Conservation (phyloP, 768 basidiomycete genomes). For the Strobilomyces confusus region DNA sequence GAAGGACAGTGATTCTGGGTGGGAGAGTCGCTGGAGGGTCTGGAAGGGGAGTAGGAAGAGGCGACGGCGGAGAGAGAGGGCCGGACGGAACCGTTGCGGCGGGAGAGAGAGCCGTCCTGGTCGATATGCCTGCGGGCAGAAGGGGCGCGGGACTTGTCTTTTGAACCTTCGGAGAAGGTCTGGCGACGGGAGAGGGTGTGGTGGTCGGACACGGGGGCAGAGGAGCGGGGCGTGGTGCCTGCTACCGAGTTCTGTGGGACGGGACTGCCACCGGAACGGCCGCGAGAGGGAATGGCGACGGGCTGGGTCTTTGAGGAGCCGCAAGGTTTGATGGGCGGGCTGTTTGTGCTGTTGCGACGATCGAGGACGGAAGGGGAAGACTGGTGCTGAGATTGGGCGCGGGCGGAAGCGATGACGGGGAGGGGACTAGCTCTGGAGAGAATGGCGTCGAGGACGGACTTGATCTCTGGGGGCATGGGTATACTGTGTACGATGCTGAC, state of each 20-base stretch:
- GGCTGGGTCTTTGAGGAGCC: constrained; percentile 33
- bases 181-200: constrained; percentile 45
- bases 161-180: constrained; percentile 45
- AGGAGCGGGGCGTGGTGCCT: constrained; percentile 30
- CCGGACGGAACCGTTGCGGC: constrained; percentile 46
- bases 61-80: constrained; percentile 42
- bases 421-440: constrained; percentile 37
- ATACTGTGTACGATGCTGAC: constrained; percentile 73
- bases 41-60: constrained; percentile 26
- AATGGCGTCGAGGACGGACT: constrained; percentile 58
- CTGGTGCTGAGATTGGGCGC: constrained; percentile 33
- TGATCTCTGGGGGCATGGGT: constrained; percentile 69
- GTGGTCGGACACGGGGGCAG: constrained; percentile 41
- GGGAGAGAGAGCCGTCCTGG: constrained; percentile 44
- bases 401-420: constrained; percentile 27
- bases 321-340: constrained; percentile 20
- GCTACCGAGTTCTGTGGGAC: constrained; percentile 22
- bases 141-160: constrained; percentile 56
- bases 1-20: constrained; percentile 18
- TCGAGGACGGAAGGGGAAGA: constrained; percentile 33
- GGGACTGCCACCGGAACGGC: constrained; percentile 54
- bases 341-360: constrained; percentile 45
- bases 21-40: constrained; percentile 19
- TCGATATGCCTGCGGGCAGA: constrained; percentile 59
- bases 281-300: constrained; percentile 39